phyloP scores from a whole-genome alignment of 495 filamentous ascomycete species.

The Hypomontagnella submonticulosa region DNA sequence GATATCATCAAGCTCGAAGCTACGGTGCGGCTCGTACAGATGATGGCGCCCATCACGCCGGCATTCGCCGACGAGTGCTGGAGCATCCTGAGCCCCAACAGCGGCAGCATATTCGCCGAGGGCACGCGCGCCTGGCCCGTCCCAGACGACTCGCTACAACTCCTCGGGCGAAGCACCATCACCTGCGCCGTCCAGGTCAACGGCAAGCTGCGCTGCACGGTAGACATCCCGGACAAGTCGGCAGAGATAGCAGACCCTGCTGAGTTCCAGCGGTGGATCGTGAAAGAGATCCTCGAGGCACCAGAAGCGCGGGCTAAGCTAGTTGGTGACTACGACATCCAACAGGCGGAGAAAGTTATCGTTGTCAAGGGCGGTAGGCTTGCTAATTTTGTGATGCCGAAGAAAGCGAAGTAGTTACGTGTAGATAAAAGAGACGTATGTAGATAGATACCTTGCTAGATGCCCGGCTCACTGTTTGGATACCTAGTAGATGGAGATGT shows the following conservation, averaged over 20 bases:
- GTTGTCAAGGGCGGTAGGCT: constrained; percentile 63
- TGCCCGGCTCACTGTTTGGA: constrained; percentile 32
- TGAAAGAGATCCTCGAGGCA: constrained; percentile 57
- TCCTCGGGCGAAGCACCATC: constrained; percentile 52
- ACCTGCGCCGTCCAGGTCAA: constrained; percentile 78
- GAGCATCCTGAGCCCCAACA: constrained; percentile 61
- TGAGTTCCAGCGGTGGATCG: constrained; percentile 65
- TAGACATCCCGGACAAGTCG: constrained; percentile 63
- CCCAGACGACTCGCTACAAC: constrained; percentile 58
- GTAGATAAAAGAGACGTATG: constrained; percentile 30
- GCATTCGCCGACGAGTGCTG: constrained; percentile 84
- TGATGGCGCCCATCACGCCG: constrained; percentile 81
- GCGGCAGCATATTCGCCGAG: constrained; percentile 59
- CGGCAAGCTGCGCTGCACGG: constrained; percentile 74
- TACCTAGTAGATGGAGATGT: not conserved
- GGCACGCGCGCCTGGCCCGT: constrained; percentile 52
- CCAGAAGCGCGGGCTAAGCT: constrained; percentile 63
- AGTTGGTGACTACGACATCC: constrained; percentile 49
- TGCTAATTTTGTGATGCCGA: constrained; percentile 67
- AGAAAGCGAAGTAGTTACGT: constrained; percentile 25
- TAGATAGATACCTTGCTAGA: constrained; percentile 26
- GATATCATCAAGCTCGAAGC: constrained; percentile 48
- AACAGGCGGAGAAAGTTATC: constrained; percentile 60
- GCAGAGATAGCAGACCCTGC: constrained; percentile 42
- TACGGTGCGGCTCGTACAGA: constrained; percentile 65